Evolutionary conservation across 176 grass and related monocot species (phyloP), one percentile per base, ranked within the genome.

Genomic region (Oryza nivara): DNA sequence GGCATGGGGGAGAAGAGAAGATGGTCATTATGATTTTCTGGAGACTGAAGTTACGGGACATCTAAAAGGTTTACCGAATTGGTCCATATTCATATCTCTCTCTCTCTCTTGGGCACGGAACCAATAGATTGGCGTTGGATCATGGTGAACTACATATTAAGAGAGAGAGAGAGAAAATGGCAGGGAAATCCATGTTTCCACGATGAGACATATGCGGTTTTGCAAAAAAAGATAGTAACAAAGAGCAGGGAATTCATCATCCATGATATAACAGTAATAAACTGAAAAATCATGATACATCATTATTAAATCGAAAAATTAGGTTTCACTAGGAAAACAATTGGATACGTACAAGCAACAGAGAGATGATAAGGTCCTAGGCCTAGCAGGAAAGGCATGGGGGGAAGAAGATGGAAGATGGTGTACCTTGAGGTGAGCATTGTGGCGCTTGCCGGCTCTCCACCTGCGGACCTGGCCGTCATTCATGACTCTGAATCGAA

Each of bases 391-490:
- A 6, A 20, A 20, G 17, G 52, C 52, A 58, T 58, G 52, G 17
- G 17, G 9, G 48, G 48, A 15, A 15, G 52, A 58, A 58, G 52
- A 58, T 41, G 7, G 17, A 58, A 67, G 28, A 6, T 13, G 13
- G 12, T 49, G 19, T 85, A 97, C 95, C 95, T 97, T 97, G 38
- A 46, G 86, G 73, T 95, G 92, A 32, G 92, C 92, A 84, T 95
- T 95, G 78, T 97, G 95, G 23, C 90, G 92, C 68, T 93, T 95
- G 65, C 95, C 95, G 25, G 95, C 84, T 48, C 79, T 91, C 95
- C 95, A 97, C 52, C 92, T 88, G 49, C 95, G 87, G 72, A 97
- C 92, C 81, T 85, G 86, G 11, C 95, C 95, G 66, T 97, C 92
- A 7, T 93, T 91, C 89, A 97, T 83, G 22, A 91, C 88, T 87